These are phyloP conservation scores for Boletus eberwhitei DNA, from an alignment of 768 basidiomycete genomes.

Conservation along the genomic window DNA sequence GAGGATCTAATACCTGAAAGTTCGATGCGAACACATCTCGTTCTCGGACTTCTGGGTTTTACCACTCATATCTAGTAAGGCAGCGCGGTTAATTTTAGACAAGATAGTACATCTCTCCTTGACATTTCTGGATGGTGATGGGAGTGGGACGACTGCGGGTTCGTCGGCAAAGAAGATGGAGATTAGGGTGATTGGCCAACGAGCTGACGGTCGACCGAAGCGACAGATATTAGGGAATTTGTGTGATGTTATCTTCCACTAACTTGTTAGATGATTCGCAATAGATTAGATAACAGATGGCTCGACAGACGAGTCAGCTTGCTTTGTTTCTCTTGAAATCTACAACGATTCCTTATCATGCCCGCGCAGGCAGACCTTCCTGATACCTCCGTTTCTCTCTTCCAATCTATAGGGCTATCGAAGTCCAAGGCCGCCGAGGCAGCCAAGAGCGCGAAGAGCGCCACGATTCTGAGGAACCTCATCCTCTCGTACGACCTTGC, in stretches of 20 bases:
- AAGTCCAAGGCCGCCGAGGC: constrained; percentile 79
- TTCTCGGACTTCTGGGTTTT: constrained; percentile 31
- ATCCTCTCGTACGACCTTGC: constrained; percentile 54
- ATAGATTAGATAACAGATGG: constrained; percentile 27
- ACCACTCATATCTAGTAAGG: constrained; percentile 18
- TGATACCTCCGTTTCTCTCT: constrained; percentile 38
- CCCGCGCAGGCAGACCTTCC: constrained; percentile 9
- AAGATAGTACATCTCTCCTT: constrained; percentile 21
- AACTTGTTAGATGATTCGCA: not conserved
- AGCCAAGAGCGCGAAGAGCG: constrained; percentile 75
- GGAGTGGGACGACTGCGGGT: not conserved
- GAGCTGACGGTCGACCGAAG: constrained; percentile 24
- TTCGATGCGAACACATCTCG: constrained; percentile 21
- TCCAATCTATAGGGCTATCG: constrained; percentile 75
- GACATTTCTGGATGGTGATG: constrained; percentile 22
- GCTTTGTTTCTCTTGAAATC: not conserved
- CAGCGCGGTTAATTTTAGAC: constrained; percentile 20
- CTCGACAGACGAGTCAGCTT: not conserved
- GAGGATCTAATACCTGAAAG: constrained; percentile 8
- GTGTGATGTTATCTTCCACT: constrained; percentile 23
- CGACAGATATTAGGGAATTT: constrained; percentile 21
- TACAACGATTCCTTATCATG: constrained; percentile 10
- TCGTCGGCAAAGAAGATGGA: constrained; percentile 20
- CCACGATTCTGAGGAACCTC: constrained; percentile 63
- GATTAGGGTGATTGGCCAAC: constrained; percentile 17